Evolutionary conservation across 2,329 filamentous ascomycete species (phyloP), one percentile per base, ranked within the genome.

Genomic region (Massarina eburnea): DNA sequence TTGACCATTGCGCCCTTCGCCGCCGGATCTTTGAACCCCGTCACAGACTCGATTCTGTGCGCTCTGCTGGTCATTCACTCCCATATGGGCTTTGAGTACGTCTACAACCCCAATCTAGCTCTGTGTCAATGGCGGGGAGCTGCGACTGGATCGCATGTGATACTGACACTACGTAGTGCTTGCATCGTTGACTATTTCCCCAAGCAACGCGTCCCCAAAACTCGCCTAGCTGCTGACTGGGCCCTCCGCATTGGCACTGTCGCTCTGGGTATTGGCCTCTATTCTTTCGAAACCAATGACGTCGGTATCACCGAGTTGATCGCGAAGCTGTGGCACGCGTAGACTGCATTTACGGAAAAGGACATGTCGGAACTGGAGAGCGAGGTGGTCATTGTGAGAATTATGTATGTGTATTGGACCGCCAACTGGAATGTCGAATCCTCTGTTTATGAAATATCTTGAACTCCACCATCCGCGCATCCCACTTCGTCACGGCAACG

Each of bases 281-380:
- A 99, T 76, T 92, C 97, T 74, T 97, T 97, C 64, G 94, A 99
- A 84, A 99, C 94, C 24, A 97, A 96, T 68, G 94, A 99, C 60
- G 90, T 99, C 41, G 94, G 94, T 57, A 72, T 99, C 49, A 96
- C 91, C 8, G 92, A 95, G 80, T 86, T 85, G 24, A 80, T 96
- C 57, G 90, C 88, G 80, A 83, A 88, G 68, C 77, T 97, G 52
- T 99, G 94, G 94, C 89, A 80, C 65, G 92, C 94, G 64, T 89
- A 71, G 55, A 39, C 19, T 46, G 10, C 3, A 10, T n/a, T 29
- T 5, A 15, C n/a, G 33, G 8, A 26, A 12, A 26, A 39, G 19
- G 9, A 30, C 6, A 30, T 30, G 12, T 30, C 4, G 27, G 27
- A 8, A 14, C 27, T 6, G 27, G 27, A 14, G 27, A 14, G 27